A percentile compares a stretch with the other conserved stretches of the same genome.
Conservation (phyloP, 2,329 filamentous ascomycete genomes). For the Penicillium sp. region DNA sequence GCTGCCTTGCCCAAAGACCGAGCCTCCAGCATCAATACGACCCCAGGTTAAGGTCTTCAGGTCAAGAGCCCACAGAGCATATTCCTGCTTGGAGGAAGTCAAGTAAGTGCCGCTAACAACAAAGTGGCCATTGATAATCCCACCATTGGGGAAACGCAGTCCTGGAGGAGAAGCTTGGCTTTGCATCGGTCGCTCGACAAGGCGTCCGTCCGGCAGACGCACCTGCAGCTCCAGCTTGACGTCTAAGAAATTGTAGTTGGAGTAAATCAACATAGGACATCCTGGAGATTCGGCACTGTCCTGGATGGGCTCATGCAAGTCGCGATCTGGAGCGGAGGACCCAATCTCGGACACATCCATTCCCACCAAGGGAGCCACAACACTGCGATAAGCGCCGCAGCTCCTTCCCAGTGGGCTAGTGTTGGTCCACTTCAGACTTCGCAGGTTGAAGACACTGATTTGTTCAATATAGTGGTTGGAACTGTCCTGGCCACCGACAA, state of each 20-base stretch:
- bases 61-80: constrained; percentile 93
- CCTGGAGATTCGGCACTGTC: constrained; percentile 39
- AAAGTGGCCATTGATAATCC: constrained; percentile 92
- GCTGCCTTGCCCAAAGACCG: constrained; percentile 92
- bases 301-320: constrained; percentile 35
- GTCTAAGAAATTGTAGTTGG: constrained; percentile 98
- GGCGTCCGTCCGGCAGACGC: constrained; percentile 75
- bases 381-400: constrained; percentile 94
- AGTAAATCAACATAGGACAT: constrained; percentile 89
- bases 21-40: constrained; percentile 90
- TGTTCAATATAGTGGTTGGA: constrained; percentile 99
- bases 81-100: constrained; percentile 97
- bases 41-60: constrained; percentile 87
- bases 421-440: constrained; percentile 92
- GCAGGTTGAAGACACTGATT: constrained; percentile 95
- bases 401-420: constrained; percentile 85
- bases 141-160: constrained; percentile 91
- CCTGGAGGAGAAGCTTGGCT: constrained; percentile 85
- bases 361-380: constrained; percentile 74
- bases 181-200: constrained; percentile 83
- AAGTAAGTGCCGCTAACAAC: constrained; percentile 97
- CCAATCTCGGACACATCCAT: constrained; percentile 49
- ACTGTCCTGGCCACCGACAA: constrained; percentile 94
- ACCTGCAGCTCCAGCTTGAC: constrained; percentile 95
- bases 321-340: constrained; percentile 41